Evolutionary conservation across 2,329 filamentous ascomycete species (phyloP), one percentile per base, ranked within the genome.

Genomic region (Fusarium lateritium): DNA sequence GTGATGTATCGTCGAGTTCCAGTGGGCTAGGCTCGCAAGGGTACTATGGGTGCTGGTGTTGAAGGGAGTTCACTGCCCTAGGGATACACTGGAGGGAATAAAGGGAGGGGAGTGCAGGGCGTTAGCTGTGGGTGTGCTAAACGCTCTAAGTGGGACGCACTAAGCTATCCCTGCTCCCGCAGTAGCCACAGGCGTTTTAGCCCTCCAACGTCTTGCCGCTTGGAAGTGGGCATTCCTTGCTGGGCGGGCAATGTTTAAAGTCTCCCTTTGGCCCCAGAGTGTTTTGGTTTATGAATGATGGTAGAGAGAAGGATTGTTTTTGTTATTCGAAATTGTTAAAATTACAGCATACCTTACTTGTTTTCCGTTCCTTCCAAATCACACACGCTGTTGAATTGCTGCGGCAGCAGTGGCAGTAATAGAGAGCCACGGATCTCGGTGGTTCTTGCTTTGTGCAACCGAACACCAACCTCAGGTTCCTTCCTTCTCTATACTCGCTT

Each of bases 131-230:
- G 52, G 54, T 58, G 67, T 70, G 52, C 50, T 45, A 49, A 53
- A 57, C 44, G 66, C 33, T 26, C 59, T 21, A 66, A 52, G 66
- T 56, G 61, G 62, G 61, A 53, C 56, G n/a, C 47, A 49, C 60
- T 54, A 71, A 56, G 49, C 42, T 62, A 75, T 74, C 73, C 73
- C 69, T 75, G 73, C 53, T 68, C 71, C 72, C 63, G 65, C 67
- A 65, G 51, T 33, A 67, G 71, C 73, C 72, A 70, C 69, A 60
- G 62, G 56, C 65, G 69, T 69, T 69, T 55, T 44, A 33, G 31
- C 54, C 61, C 34, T 73, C 66, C 69, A 73, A 73, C 70, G 72
- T 68, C 62, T 62, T 57, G 51, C 45, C 45, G 58, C 56, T 56
- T 58, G 55, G 59, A 61, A 59, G 61, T 67, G 60, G 55, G 47